Conservation (phyloP, 169 alveolate species). For the Plasmodium fragile region DNA sequence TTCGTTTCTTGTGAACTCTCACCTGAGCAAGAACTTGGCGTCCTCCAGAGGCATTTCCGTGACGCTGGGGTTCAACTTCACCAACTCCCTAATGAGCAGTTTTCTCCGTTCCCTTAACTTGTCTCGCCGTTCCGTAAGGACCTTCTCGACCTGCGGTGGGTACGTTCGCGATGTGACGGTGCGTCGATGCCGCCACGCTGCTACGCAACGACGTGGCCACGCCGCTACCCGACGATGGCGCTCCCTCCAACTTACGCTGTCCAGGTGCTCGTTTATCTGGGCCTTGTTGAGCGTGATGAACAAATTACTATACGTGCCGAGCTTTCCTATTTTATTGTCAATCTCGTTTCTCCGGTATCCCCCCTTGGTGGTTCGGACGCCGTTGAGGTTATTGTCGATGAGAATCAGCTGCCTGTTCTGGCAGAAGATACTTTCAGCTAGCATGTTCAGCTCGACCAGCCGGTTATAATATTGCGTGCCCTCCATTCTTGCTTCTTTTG, state of each 20-base stretch:
- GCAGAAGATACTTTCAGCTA: slow-evolving; percentile 63
- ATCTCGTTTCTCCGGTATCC: slow-evolving; percentile 68
- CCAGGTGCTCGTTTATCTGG: slow-evolving; percentile 42
- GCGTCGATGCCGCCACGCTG: neutral
- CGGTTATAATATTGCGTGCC: slow-evolving; percentile 56
- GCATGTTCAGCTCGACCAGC: slow-evolving; percentile 36
- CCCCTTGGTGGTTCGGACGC: slow-evolving; percentile 42
- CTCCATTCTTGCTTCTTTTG: slow-evolving; percentile 38
- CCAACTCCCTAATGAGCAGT: slow-evolving; percentile 32
- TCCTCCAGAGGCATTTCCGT: slow-evolving; percentile 71
- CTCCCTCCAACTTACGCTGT: slow-evolving; percentile 6
- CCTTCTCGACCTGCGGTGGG: slow-evolving; percentile 39
- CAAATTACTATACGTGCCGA: slow-evolving; percentile 35
- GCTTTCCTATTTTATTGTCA: slow-evolving; percentile 3
- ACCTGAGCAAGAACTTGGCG: slow-evolving; percentile 41
- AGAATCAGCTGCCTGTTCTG: slow-evolving; percentile 33
- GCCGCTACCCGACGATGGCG: neutral
- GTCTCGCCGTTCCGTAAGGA: slow-evolving; percentile 42
- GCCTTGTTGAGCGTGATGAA: slow-evolving; percentile 29
- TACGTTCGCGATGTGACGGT: neutral
- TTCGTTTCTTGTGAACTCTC: neutral
- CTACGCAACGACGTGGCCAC: neutral
- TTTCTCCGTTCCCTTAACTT: slow-evolving; percentile 45
- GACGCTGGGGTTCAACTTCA: slow-evolving; percentile 59
- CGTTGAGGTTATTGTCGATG: slow-evolving; percentile 60